Conservation (phyloP, 768 basidiomycete species). For the Hypsizygus marmoreus region DNA sequence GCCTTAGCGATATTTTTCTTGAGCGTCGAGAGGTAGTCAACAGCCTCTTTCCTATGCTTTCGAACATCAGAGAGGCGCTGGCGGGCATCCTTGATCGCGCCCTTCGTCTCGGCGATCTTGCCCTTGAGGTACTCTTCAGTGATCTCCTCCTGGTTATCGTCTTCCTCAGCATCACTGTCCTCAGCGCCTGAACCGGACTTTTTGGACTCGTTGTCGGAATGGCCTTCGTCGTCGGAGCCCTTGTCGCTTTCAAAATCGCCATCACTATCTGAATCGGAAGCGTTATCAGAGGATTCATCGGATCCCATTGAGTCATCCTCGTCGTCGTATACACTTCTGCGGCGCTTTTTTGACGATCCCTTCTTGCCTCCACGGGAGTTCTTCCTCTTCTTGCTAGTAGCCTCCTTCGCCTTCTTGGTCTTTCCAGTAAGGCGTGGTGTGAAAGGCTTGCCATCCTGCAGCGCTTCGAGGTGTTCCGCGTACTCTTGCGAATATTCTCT, state of each 20-base stretch:
- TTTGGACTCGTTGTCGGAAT: slow-evolving; percentile 20
- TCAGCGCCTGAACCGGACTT: slow-evolving; percentile 18
- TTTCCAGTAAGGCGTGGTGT: slow-evolving; percentile 41
- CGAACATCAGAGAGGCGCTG: slow-evolving; percentile 38
- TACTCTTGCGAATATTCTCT: slow-evolving; percentile 41
- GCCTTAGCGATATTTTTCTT: slow-evolving; percentile 45
- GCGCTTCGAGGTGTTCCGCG: slow-evolving; percentile 46
- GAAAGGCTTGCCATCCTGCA: slow-evolving; percentile 47
- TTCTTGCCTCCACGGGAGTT: slow-evolving; percentile 38
- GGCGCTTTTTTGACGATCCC: slow-evolving; percentile 47
- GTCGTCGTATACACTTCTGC: slow-evolving; percentile 31
- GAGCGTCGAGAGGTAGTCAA: slow-evolving; percentile 32
- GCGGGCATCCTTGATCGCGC: slow-evolving; percentile 40
- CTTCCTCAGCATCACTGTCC: slow-evolving; percentile 26
- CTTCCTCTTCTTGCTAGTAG: slow-evolving; percentile 51
- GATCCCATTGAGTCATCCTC: slow-evolving; percentile 34
- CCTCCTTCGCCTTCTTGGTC: slow-evolving; percentile 17
- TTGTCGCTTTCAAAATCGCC: slow-evolving; percentile 21
- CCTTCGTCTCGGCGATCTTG: slow-evolving; percentile 45
- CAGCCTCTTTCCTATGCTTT: slow-evolving; percentile 35
- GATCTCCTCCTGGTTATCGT: slow-evolving; percentile 39
- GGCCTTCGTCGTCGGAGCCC: slow-evolving; percentile 14
- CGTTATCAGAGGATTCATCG: slow-evolving; percentile 28
- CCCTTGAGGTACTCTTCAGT: slow-evolving; percentile 46
- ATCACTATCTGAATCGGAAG: slow-evolving; percentile 24